phyloP scores from a whole-genome alignment of 257 asterid species.

The Solanum bulbocastanum region DNA sequence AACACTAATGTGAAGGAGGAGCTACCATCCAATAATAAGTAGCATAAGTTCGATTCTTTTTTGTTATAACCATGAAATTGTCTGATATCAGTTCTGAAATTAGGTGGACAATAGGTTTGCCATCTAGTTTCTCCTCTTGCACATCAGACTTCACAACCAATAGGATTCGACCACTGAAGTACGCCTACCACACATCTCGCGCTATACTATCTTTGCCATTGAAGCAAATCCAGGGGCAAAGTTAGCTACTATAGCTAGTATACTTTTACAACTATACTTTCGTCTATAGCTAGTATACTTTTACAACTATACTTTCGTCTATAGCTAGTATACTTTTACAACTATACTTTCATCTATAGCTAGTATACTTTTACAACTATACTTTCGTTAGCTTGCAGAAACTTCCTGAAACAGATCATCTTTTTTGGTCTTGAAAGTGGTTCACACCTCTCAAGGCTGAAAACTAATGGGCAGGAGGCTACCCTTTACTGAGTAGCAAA shows the following conservation, averaged over 20 bases:
- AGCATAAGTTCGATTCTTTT: not conserved
- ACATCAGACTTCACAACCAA: not conserved
- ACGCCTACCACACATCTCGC: not conserved
- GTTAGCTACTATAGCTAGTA: not conserved
- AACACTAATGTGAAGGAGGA: not conserved
- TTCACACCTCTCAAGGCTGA: not conserved
- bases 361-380: not conserved
- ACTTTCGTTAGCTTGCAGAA: not conserved
- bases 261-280: not conserved
- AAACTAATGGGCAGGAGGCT: not conserved
- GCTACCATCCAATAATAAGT: not conserved
- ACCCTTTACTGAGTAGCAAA: not conserved
- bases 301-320: not conserved
- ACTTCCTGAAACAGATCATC: not conserved
- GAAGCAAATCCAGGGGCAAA: not conserved
- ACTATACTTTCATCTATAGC: not conserved
- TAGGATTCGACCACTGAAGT: not conserved
- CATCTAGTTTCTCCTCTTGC: not conserved
- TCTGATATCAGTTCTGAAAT: not conserved
- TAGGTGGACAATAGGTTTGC: not conserved
- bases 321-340: not conserved
- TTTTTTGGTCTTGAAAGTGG: not conserved
- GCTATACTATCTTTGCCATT: not conserved
- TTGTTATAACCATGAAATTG: not conserved
- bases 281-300: not conserved